Conservation (phyloP, 2,329 filamentous ascomycete genomes). For the Calonectria ilicicola region DNA sequence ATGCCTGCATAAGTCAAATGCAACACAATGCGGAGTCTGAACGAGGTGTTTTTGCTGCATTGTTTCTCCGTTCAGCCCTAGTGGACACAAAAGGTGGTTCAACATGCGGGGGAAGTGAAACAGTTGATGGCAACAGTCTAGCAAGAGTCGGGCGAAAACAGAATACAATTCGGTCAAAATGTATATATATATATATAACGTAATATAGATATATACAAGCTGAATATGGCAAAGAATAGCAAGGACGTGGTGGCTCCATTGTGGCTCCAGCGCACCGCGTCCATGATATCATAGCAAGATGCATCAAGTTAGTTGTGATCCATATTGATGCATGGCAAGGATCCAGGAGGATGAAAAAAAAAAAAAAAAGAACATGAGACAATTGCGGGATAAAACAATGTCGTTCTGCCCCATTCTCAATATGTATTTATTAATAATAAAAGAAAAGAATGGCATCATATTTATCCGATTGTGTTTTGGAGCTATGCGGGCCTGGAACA, state of each 20-base stretch:
- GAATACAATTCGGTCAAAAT: background rate
- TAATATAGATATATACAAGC: background rate
- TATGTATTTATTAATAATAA: background rate
- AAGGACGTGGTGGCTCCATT: background rate
- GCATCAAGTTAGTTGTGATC: background rate
- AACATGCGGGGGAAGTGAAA: background rate
- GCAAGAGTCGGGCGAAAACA: background rate
- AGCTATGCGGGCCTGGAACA: no score
- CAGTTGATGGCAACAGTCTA: no score
- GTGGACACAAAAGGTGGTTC: no score
- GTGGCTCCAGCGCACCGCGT: no score
- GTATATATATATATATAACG: background rate
- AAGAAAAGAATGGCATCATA: background rate
- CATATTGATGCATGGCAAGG: background rate
- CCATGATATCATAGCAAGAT: background rate
- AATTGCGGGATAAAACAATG: background rate
- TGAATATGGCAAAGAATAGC: background rate
- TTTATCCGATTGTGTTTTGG: background rate
- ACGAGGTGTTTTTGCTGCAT: background rate
- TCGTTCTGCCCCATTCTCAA: background rate
- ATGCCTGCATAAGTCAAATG: background rate
- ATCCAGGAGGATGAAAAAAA: background rate
- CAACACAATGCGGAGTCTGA: background rate
- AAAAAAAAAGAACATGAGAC: background rate
- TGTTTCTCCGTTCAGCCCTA: background rate